Evolutionary conservation across 2,329 filamentous ascomycete genomes (phyloP).

Genomic region (Colletotrichum sp.): DNA sequence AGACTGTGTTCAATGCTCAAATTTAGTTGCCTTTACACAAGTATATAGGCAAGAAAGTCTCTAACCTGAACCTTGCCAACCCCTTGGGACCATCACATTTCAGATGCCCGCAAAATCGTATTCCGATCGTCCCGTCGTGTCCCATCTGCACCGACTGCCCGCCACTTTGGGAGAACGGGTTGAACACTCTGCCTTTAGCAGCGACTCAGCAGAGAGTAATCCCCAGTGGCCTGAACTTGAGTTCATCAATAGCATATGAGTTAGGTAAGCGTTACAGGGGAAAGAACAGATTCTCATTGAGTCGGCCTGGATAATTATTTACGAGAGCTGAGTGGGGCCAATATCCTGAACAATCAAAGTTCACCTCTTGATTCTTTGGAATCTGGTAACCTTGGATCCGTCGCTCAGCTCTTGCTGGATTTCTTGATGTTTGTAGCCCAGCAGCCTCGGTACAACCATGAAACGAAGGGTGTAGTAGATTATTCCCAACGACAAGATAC

Average conservation of each 20-base stretch:
- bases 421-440: conserved; percentile 1
- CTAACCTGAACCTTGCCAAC: background rate
- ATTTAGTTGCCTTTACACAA: background rate
- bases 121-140: background rate
- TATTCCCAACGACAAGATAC: background rate
- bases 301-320: background rate
- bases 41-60: background rate
- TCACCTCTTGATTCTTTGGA: conserved; percentile 1
- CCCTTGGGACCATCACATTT: background rate
- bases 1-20: background rate
- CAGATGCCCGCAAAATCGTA: background rate
- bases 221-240: background rate
- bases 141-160: background rate
- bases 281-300: background rate
- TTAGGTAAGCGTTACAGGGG: background rate
- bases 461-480: conserved; percentile 7
- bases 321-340: background rate
- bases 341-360: background rate
- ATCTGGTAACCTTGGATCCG: conserved; percentile 10
- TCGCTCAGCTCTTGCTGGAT: conserved; percentile 14
- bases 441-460: background rate
- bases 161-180: background rate
- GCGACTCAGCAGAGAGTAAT: background rate
- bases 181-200: background rate
- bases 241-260: background rate